Evolutionary conservation across 495 filamentous ascomycete species (phyloP), one percentile per base, ranked within the genome.

Genomic region (Penicillium longicatenatum): DNA sequence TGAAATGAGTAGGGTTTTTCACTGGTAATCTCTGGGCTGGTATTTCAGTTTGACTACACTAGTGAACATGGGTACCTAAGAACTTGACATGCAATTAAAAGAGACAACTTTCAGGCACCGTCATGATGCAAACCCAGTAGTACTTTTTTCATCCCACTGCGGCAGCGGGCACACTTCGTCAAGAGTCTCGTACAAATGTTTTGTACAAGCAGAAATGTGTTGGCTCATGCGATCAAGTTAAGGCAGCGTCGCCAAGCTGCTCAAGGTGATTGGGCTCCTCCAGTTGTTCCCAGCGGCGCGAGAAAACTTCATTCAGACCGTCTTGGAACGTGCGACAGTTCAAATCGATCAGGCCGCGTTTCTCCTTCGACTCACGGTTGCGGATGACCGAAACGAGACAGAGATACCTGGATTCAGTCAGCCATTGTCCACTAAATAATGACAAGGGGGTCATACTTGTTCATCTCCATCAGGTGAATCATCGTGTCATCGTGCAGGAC

Each of bases 381-480:
- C 85, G 86, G 69, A 90, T 89, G 56, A 91, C 84, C 5, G 87
- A 89, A 22, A 92, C 89, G 12, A 92, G 79, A 14, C 88, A 88
- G 17, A 92, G 76, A 55, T 82, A 82, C 51, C 80, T 83, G 33
- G 20, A 48, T 37, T n/a, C 39, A 47, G 42, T 12, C 3, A 52
- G 66, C 62, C 65, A 54, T 19, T 21, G 41, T 30, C 42, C 24
- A 10, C 33, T 49, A 24, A 26, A 14, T 12, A 20, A 21, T 10
- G 24, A 6, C 2, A 46, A 26, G 21, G 9, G 12, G 24, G 4
- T 30, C 82, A 55, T 82, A 96, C 82, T 91, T 91, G 70, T 96
- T 92, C 66, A 97, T 92, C 77, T 96, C 92, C 62, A 91, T 79
- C 58, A 96, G 74, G 74, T 96, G 92, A 37, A 97, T 89, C 62